phyloP scores from a whole-genome alignment of 441 rosid genomes.

The Populus hybrid region DNA sequence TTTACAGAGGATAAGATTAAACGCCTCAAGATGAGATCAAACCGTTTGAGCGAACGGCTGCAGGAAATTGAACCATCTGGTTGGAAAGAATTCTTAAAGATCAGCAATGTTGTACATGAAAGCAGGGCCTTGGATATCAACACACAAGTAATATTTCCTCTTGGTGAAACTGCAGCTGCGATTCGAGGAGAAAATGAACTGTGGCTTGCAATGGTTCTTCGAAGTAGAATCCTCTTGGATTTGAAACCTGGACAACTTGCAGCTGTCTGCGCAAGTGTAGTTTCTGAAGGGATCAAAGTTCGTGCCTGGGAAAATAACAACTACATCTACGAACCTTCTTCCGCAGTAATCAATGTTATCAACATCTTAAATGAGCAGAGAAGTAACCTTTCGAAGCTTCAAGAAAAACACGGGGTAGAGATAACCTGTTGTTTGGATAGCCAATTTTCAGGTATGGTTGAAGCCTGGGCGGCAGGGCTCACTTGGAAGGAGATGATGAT shows the following conservation, averaged over 20 bases:
- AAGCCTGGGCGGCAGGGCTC: conserved; percentile 96
- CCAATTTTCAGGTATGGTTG: conserved; percentile 95
- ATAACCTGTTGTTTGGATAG: conserved; percentile 67
- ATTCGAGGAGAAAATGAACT: conserved; percentile 93
- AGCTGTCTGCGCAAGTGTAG: conserved; percentile 73
- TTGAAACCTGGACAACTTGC: conserved; percentile 87
- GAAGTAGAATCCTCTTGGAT: conserved; percentile 59
- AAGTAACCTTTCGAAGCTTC: conserved; percentile 53
- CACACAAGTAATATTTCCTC: conserved; percentile 69
- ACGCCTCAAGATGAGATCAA: conserved; percentile 67
- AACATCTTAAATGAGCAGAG: conserved; percentile 65
- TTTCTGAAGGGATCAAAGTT: conserved; percentile 88
- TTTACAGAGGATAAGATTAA: conserved; percentile 71
- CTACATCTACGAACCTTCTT: conserved; percentile 71
- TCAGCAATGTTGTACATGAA: conserved; percentile 87
- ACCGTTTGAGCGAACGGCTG: conserved; percentile 59
- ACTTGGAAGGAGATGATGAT: conserved; percentile 93
- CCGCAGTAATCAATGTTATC: conserved; percentile 50
- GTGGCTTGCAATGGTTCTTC: conserved; percentile 89
- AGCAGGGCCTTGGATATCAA: conserved; percentile 73
- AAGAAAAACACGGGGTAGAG: conserved; percentile 73
- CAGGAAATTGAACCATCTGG: conserved; percentile 92
- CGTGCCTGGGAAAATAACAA: conserved; percentile 68
- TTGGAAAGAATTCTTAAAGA: conserved; percentile 88
- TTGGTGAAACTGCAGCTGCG: conserved; percentile 95